Evolutionary conservation across 805 yeast species (phyloP).

Genomic region (Maudiozyma barnettii): DNA sequence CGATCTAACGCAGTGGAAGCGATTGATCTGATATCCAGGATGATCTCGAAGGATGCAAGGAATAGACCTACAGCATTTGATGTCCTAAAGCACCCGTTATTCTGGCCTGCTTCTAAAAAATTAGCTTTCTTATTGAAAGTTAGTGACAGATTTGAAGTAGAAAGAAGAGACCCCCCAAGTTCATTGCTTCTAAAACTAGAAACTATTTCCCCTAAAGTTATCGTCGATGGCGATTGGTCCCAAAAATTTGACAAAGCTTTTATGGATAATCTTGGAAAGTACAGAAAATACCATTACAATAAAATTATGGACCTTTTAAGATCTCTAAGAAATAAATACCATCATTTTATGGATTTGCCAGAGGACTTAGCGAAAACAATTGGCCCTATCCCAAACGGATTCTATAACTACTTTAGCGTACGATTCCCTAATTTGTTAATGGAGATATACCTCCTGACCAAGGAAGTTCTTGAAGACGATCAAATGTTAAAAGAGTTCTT

Average conservation of each 20-base stretch:
- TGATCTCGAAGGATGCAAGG: conserved; percentile 63
- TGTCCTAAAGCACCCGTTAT: conserved; percentile 76
- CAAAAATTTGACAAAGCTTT: conserved; percentile 58
- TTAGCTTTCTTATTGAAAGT: conserved; percentile 78
- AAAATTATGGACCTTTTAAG: conserved; percentile 78
- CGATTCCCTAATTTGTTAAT: conserved; percentile 74
- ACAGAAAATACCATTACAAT: conserved; percentile 73
- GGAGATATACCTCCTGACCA: conserved; percentile 59
- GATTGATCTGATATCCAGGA: conserved; percentile 54
- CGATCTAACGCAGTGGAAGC: conserved; percentile 45
- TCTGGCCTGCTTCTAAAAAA: conserved; percentile 69
- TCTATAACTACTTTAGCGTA: conserved; percentile 61
- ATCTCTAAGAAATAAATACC: conserved; percentile 87
- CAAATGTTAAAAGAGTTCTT: conserved; percentile 44
- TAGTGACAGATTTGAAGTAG: conserved; percentile 85
- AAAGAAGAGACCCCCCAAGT: conserved; percentile 71
- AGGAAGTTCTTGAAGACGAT: conserved; percentile 50
- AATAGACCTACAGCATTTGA: conserved; percentile 59
- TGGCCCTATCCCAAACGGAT: conserved; percentile 79
- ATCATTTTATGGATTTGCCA: conserved; percentile 89
- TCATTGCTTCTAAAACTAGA: conserved; percentile 49
- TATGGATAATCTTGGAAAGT: conserved; percentile 78
- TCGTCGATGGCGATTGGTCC: conserved; percentile 70
- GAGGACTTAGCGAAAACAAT: conserved; percentile 49
- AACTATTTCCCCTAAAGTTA: conserved; percentile 37